These are phyloP conservation scores for Evernia prunastri DNA, from an alignment of 495 filamentous ascomycete species.

Conservation along the genomic window DNA sequence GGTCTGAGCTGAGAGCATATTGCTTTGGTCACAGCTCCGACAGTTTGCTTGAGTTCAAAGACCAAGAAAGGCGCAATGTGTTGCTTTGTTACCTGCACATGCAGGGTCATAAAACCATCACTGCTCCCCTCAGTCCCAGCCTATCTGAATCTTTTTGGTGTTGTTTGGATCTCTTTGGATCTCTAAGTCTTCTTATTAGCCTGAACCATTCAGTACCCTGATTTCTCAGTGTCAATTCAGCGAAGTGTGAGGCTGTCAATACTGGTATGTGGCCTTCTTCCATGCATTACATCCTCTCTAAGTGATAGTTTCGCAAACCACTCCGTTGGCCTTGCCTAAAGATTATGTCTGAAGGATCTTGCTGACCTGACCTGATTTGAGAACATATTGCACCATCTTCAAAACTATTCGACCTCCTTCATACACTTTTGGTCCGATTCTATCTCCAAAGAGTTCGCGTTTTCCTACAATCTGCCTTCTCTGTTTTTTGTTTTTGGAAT, in stretches of 20 bases:
- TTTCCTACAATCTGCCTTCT: neutral
- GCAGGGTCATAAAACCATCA: neutral
- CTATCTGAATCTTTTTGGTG: neutral
- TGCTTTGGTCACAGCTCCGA: neutral
- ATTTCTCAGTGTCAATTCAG: neutral
- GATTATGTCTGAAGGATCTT: neutral
- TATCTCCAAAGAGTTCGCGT: neutral
- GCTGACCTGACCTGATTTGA: neutral
- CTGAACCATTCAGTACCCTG: neutral
- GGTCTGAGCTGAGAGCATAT: neutral
- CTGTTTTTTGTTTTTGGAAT: too few species aligned
- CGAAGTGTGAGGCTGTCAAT: neutral
- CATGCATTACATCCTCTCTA: neutral
- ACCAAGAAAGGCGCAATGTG: neutral
- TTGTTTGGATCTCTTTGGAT: neutral
- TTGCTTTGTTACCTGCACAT: neutral
- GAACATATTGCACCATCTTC: neutral
- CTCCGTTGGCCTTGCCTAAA: neutral
- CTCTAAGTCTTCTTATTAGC: neutral
- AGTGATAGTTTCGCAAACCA: neutral
- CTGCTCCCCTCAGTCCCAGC: neutral
- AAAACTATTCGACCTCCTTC: neutral
- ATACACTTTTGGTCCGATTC: neutral
- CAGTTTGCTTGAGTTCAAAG: neutral
- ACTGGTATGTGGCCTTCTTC: neutral